Evolutionary conservation across 2,329 filamentous ascomycete genomes (phyloP).

Genomic region (Colletotrichum falcatum): DNA sequence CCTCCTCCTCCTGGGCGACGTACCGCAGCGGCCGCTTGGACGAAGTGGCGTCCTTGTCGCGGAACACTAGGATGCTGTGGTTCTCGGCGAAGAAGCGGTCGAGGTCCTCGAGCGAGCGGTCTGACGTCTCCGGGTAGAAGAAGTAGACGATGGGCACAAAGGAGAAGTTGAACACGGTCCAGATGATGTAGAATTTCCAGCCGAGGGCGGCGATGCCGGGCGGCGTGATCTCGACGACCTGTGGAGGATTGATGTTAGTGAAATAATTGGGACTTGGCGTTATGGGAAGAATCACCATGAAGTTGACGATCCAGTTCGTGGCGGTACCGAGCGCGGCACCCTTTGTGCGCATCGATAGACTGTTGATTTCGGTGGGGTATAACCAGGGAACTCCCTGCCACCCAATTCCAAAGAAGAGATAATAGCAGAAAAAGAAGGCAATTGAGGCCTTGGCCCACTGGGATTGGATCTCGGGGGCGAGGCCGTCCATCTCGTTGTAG

Average conservation of each 20-base stretch:
- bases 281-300: slow-evolving; percentile 21
- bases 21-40: slow-evolving; percentile 43
- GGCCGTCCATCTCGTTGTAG: slow-evolving; percentile 49
- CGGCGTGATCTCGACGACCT: slow-evolving; percentile 52
- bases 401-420: slow-evolving; percentile 42
- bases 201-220: slow-evolving; percentile 56
- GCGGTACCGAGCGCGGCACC: slow-evolving; percentile 42
- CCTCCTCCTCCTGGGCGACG: slow-evolving; percentile 42
- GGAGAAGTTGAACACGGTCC: slow-evolving; percentile 59
- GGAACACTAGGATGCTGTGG: slow-evolving; percentile 43
- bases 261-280: no score
- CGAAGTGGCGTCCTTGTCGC: slow-evolving; percentile 44
- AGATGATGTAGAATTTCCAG: slow-evolving; percentile 66
- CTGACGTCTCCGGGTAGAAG: slow-evolving; percentile 60
- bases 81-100: slow-evolving; percentile 46
- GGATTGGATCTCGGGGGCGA: slow-evolving; percentile 19
- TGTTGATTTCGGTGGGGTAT: slow-evolving; percentile 53
- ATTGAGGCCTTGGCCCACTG: slow-evolving; percentile 42
- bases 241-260: not conserved
- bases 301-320: slow-evolving; percentile 41
- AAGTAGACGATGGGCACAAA: slow-evolving; percentile 62
- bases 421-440: slow-evolving; percentile 44
- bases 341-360: slow-evolving; percentile 49
- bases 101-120: slow-evolving; percentile 44
- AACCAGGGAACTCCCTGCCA: slow-evolving; percentile 44